Conservation (phyloP, 345 rosid species). For the Cardamine chenopodiifolia region DNA sequence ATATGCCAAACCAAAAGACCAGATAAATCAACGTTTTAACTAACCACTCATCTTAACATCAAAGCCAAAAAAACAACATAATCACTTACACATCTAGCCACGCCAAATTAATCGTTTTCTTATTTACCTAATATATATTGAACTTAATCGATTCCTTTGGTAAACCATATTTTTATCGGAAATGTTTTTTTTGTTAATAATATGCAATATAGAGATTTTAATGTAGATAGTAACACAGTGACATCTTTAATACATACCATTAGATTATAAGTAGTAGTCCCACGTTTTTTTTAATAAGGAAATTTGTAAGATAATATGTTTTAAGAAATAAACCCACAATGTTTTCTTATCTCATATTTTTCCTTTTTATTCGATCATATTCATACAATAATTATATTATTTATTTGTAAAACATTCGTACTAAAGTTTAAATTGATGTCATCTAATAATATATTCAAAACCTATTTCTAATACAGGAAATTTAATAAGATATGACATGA, state of each 20-base stretch:
- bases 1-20: not conserved
- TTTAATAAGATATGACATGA: not conserved
- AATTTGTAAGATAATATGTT: no score
- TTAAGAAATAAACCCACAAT: not conserved
- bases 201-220: not conserved
- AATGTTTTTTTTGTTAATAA: no score
- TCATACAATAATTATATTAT: not conserved
- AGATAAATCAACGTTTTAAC: not conserved
- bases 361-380: not conserved
- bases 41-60: not conserved
- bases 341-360: not conserved
- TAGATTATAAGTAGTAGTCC: no score
- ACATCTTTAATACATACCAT: not conserved
- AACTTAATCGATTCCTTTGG: not conserved
- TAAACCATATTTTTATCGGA: not conserved
- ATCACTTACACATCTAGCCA: not conserved
- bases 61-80: no score
- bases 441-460: no score
- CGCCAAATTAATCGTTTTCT: no score
- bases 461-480: no score
- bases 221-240: not conserved
- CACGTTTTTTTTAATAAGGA: not conserved
- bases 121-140: not conserved
- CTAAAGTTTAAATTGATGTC: not conserved
- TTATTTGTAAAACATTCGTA: not conserved